phyloP scores from a whole-genome alignment of 2,329 filamentous ascomycete genomes.

The Aureobasidium vineae region DNA sequence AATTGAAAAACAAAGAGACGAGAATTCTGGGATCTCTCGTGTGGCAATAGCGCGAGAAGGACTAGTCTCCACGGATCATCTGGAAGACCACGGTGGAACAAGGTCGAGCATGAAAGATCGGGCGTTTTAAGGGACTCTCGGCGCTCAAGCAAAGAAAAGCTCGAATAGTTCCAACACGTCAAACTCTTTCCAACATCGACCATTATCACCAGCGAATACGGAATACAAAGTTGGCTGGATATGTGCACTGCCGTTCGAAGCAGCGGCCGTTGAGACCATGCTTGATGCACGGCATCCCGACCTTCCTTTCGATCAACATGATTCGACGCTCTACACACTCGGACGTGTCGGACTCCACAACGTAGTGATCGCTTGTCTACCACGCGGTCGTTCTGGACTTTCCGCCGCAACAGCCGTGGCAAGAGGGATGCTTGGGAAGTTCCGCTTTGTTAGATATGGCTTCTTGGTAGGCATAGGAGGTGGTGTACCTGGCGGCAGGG shows the following conservation, averaged over 20 bases:
- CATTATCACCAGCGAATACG: not conserved
- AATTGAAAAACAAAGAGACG: too few species aligned
- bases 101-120: too few species aligned
- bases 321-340: conserved; percentile 28
- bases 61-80: too few species aligned
- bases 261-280: conserved; percentile 28
- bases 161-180: not conserved
- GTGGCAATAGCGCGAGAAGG: too few species aligned
- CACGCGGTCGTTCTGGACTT: conserved; percentile 23
- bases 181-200: not conserved
- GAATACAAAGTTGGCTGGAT: conserved; percentile 31
- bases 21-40: too few species aligned
- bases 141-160: too few species aligned
- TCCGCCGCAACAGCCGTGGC: conserved; percentile 28
- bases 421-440: conserved; percentile 28
- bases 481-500: conserved; percentile 27
- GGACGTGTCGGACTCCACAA: conserved; percentile 28
- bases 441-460: conserved; percentile 6
- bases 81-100: too few species aligned
- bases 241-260: conserved; percentile 29
- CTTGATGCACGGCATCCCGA: conserved; percentile 29
- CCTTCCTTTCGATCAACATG: not conserved
- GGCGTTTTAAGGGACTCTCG: too few species aligned
- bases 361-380: conserved; percentile 30
- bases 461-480: conserved; percentile 32